Evolutionary conservation across 2,329 filamentous ascomycete species (phyloP).

Genomic region (Ascochyta viciae-villosae): DNA sequence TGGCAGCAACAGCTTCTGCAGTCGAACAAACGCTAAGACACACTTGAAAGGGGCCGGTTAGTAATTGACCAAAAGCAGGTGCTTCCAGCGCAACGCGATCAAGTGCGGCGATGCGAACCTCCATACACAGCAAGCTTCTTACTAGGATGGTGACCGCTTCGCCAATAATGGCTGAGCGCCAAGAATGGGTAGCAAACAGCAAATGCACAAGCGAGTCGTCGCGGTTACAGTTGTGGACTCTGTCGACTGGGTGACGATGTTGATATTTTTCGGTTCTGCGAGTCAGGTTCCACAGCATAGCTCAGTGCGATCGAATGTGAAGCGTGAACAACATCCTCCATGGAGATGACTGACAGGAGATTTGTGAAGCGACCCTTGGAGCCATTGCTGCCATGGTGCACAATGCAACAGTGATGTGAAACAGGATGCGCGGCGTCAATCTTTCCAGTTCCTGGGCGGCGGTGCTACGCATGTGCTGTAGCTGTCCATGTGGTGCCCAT

Average conservation of each 20-base stretch:
- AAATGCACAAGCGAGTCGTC: neutral
- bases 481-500: neutral
- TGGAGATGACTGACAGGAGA: neutral
- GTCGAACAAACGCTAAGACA: neutral
- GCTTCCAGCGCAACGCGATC: neutral
- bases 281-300: neutral
- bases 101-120: neutral
- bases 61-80: neutral
- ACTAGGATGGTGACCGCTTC: neutral
- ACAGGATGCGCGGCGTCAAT: neutral
- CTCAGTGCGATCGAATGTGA: neutral
- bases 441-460: neutral
- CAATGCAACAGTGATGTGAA: neutral
- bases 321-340: neutral
- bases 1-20: neutral
- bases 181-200: constrained; percentile 7
- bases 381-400: neutral
- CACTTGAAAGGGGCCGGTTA: neutral
- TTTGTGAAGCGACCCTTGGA: neutral
- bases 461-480: neutral
- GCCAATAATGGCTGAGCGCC: neutral
- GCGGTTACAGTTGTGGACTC: neutral
- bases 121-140: neutral
- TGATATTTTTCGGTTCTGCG: neutral
- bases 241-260: neutral